Percentiles rank a stretch among this genome's conserved stretches.
These are phyloP conservation scores for Trichoderma gamsii DNA, from an alignment of 495 filamentous ascomycete species.

Conservation along the genomic window DNA sequence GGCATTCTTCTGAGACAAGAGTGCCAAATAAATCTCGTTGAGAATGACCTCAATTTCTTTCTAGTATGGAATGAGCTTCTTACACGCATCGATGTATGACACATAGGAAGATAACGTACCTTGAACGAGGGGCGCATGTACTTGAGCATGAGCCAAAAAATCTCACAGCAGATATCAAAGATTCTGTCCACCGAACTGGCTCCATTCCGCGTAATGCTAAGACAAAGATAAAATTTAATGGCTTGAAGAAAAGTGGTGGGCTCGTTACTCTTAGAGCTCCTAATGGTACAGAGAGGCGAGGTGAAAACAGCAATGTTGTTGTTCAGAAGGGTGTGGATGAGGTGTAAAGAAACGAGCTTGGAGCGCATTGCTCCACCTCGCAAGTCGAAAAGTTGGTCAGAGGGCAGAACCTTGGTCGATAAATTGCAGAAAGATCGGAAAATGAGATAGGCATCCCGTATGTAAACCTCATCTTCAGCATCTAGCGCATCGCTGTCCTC, in stretches of 20 bases:
- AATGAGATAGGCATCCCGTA: constrained; percentile 93
- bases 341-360: constrained; percentile 88
- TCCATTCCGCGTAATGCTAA: constrained; percentile 90
- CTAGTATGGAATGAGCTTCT: constrained; percentile 31
- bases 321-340: constrained; percentile 89
- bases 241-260: constrained; percentile 89
- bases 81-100: neutral
- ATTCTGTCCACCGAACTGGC: constrained; percentile 84
- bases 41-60: constrained; percentile 98
- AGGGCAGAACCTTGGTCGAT: constrained; percentile 79
- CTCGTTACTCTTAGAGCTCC: constrained; percentile 75
- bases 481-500: constrained; percentile 61
- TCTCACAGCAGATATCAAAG: constrained; percentile 94
- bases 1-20: constrained; percentile 80
- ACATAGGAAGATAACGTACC: constrained; percentile 35
- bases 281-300: constrained; percentile 82
- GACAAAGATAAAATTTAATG: constrained; percentile 89
- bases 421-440: constrained; percentile 97
- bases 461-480: constrained; percentile 92
- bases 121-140: constrained; percentile 92
- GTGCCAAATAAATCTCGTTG: constrained; percentile 94
- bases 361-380: constrained; percentile 94
- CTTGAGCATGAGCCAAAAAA: constrained; percentile 95
- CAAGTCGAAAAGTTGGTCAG: constrained; percentile 87
- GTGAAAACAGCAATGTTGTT: constrained; percentile 84